phyloP scores from a whole-genome alignment of 2,329 filamentous ascomycete genomes.

The Hypoxylon sp. region DNA sequence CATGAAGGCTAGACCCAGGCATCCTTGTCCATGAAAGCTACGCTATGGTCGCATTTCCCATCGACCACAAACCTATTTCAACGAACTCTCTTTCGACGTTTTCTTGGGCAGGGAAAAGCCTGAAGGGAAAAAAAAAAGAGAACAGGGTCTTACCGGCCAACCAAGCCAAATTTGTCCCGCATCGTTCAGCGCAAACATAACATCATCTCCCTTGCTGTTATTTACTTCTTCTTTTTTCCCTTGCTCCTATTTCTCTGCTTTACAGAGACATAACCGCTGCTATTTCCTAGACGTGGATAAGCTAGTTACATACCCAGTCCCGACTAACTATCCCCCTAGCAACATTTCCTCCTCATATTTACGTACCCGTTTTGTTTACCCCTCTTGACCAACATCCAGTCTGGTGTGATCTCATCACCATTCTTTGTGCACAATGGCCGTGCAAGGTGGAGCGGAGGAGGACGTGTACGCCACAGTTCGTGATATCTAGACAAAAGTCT shows the following conservation, averaged over 20 bases:
- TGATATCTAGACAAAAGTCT: constrained; percentile 44
- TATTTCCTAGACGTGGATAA: constrained; percentile 8
- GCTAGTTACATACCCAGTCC: constrained; percentile 3
- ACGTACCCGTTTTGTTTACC: constrained; percentile 21
- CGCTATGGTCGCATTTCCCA: constrained; percentile 40
- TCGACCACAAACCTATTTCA: constrained; percentile 25
- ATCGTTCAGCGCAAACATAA: constrained; percentile 27
- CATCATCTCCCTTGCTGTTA: constrained; percentile 11
- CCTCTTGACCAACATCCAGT: constrained; percentile 23
- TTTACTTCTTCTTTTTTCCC: constrained; percentile 4
- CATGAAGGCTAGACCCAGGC: constrained; percentile 11
- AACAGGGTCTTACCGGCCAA: constrained; percentile 24
- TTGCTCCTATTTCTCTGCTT: not conserved
- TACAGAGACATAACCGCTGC: constrained; percentile 3
- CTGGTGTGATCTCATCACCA: constrained; percentile 33
- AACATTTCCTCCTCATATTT: not conserved
- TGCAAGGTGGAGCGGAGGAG: constrained; percentile 55
- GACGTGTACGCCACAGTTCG: constrained; percentile 72
- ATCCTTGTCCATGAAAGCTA: constrained; percentile 32
- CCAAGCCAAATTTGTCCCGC: constrained; percentile 24
- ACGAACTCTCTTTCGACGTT: constrained; percentile 36
- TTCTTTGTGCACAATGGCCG: constrained; percentile 50
- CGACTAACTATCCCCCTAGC: not conserved
- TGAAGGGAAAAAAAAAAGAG: constrained; percentile 22
- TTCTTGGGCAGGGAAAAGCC: constrained; percentile 28